Evolutionary conservation across 768 basidiomycete species (phyloP).

Genomic region (Rhizopogon salebrosus): DNA sequence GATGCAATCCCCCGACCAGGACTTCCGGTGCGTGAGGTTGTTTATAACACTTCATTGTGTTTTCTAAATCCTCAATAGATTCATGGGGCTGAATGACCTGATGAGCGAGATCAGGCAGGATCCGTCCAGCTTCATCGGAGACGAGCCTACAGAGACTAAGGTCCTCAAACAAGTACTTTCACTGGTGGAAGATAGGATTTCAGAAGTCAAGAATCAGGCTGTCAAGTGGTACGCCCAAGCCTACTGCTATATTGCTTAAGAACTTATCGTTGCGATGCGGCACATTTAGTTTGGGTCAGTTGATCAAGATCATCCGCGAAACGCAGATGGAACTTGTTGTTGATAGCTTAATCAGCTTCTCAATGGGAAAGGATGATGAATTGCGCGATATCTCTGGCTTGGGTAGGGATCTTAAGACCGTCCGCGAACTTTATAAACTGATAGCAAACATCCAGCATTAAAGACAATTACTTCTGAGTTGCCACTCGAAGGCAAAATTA

Average conservation of each 20-base stretch:
- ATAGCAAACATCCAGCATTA: constrained; percentile 49
- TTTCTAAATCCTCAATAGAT: constrained; percentile 43
- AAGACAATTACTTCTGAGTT: constrained; percentile 94
- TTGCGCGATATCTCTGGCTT: constrained; percentile 90
- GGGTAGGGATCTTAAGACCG: constrained; percentile 41
- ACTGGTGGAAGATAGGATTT: constrained; percentile 90
- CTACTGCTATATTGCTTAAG: neutral
- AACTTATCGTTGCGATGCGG: neutral
- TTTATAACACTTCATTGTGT: constrained; percentile 11
- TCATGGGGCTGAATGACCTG: constrained; percentile 95
- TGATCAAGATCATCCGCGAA: constrained; percentile 87
- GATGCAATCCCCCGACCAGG: constrained; percentile 91
- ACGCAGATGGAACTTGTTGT: constrained; percentile 80
- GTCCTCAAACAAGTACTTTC: constrained; percentile 79
- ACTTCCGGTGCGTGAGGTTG: constrained; percentile 59
- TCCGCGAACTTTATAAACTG: neutral
- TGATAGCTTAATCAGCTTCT: constrained; percentile 84
- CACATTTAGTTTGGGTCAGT: constrained; percentile 66
- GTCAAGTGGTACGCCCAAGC: constrained; percentile 74
- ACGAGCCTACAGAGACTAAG: constrained; percentile 81
- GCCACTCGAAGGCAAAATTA: constrained; percentile 76
- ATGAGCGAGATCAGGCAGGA: constrained; percentile 84
- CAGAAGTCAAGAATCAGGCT: constrained; percentile 97
- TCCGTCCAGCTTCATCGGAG: constrained; percentile 69
- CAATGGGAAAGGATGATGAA: constrained; percentile 85